Conservation (phyloP, 139 green algal species). For the Dunaliella primolecta region DNA sequence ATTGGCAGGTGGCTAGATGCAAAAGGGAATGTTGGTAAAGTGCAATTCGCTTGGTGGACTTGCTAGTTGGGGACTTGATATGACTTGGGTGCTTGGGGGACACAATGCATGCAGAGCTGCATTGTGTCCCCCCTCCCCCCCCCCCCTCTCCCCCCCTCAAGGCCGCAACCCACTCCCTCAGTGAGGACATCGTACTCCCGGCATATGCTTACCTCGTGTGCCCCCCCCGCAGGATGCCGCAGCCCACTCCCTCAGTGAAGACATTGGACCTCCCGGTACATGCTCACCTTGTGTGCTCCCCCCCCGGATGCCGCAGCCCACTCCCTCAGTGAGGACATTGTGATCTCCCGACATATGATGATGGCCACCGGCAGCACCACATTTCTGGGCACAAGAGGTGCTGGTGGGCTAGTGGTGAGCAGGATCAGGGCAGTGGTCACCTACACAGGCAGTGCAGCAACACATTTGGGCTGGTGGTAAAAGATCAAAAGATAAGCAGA, state of each 20-base stretch:
- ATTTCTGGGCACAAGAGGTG: conserved; percentile 48
- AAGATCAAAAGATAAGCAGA: no score
- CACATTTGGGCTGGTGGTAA: no score
- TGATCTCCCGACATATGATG: conserved; percentile 88
- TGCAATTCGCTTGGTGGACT: no score
- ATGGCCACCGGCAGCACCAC: conserved; percentile 56
- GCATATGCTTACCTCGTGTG: conserved; percentile 55
- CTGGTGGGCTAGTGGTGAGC: conserved; percentile 59
- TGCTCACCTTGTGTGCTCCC: conserved; percentile 65
- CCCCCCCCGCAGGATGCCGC: conserved; percentile 65
- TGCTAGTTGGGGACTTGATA: no score
- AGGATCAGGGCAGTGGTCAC: conserved; percentile 79
- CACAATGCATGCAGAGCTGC: no score
- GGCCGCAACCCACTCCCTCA: not conserved
- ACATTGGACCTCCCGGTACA: no score
- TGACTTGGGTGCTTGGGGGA: no score
- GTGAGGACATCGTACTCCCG: not conserved
- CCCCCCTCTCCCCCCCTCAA: not conserved
- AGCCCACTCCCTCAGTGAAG: conserved; percentile 88
- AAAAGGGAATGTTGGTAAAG: no score
- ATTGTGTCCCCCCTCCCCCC: no score
- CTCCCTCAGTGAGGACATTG: conserved; percentile 87
- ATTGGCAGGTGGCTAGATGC: no score
- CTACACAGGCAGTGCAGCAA: no score
- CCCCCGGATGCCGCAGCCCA: conserved; percentile 80